Conservation (phyloP, 1,284 basidiomycete species). For the Ceratobasidium sp. region DNA sequence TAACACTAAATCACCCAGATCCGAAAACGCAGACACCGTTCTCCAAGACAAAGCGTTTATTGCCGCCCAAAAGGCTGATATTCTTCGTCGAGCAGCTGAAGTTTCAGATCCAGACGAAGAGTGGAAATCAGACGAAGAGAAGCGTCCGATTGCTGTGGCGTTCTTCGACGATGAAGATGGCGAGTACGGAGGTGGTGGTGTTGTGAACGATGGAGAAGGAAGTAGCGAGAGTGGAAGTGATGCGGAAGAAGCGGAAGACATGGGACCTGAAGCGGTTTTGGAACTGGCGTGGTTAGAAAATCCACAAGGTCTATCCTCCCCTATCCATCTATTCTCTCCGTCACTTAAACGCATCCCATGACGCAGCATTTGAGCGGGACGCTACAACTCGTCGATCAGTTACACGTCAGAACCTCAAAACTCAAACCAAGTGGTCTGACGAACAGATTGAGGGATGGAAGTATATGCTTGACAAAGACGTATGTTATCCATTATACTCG, state of each 20-base stretch:
- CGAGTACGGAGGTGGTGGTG: slow-evolving; percentile 61
- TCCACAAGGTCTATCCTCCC: slow-evolving; percentile 2
- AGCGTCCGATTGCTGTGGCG: slow-evolving; percentile 67
- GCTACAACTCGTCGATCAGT: slow-evolving; percentile 76
- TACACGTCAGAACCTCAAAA: slow-evolving; percentile 72
- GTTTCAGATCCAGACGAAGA: slow-evolving; percentile 39
- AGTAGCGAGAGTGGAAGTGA: slow-evolving; percentile 52
- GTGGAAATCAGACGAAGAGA: slow-evolving; percentile 72
- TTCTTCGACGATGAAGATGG: slow-evolving; percentile 62
- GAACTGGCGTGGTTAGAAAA: slow-evolving; percentile 47
- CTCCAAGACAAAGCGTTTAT: slow-evolving; percentile 73
- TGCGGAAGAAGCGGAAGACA: slow-evolving; percentile 38
- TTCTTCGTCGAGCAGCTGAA: slow-evolving; percentile 80
- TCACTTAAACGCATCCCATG: slow-evolving; percentile 41
- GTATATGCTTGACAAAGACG: slow-evolving; percentile 87
- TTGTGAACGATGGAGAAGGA: slow-evolving; percentile 51
- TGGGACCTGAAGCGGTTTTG: slow-evolving; percentile 49
- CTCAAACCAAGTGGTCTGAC: slow-evolving; percentile 78
- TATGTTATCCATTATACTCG: slow-evolving; percentile 56
- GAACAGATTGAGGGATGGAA: slow-evolving; percentile 91
- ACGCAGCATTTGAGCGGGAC: slow-evolving; percentile 78
- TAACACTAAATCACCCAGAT: slow-evolving; percentile 56
- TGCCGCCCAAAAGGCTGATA: slow-evolving; percentile 83
- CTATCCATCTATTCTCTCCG: background rate
- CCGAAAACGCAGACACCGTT: slow-evolving; percentile 62